Evolutionary conservation across 2,329 filamentous ascomycete genomes (phyloP), one percentile per base, ranked within the genome.

Genomic region (Monosporascus sp.): DNA sequence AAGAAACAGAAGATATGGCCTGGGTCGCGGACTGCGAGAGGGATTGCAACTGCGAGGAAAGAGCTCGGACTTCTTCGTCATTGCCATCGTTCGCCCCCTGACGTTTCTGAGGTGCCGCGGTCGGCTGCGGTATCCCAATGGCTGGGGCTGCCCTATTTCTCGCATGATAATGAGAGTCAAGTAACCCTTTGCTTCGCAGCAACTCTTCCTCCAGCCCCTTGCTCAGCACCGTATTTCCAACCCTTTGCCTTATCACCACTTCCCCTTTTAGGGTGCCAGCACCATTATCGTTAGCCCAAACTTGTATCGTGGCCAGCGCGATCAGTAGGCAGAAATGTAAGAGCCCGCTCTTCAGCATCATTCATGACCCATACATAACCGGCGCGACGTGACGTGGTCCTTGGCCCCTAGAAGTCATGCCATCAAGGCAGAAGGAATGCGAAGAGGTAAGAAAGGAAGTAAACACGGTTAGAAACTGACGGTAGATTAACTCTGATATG

Each of bases 351-450:
- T 61, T 61, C 57, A 60, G 55, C 66, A 67, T 68, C 50, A 51
- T 63, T 66, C 60, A 64, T 59, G 51, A 57, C 54, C 64, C 66
- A 68, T 66, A 58, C 66, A 68, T 66, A 58, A 51, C 55, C 55
- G 11, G 24, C 54, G 55, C 57, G 51, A 57, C 48, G 9, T 35
- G 31, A 35, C 38, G 37, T 43, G 55, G 48, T 53, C 9, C 40
- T 43, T 18, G 18, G 11, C 2, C 18, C 40, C 20, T 18, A 38
- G 38, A 46, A 28, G 24, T 7, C 20, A 8, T 35, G 9, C 44
- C 24, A 37, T 37, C 24, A 37, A 37, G 40, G 20, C 37, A 37
- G n/a, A 31, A 46, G 43, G 22, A 28, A 17, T 46, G 11, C 15
- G 18, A 47, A 24, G 40, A 40, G 43, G 24, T 7, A 8, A 46